Evolutionary conservation across 2,329 filamentous ascomycete species (phyloP), one percentile per base, ranked within the genome.

Genomic region (Pseudonectria buxi): DNA sequence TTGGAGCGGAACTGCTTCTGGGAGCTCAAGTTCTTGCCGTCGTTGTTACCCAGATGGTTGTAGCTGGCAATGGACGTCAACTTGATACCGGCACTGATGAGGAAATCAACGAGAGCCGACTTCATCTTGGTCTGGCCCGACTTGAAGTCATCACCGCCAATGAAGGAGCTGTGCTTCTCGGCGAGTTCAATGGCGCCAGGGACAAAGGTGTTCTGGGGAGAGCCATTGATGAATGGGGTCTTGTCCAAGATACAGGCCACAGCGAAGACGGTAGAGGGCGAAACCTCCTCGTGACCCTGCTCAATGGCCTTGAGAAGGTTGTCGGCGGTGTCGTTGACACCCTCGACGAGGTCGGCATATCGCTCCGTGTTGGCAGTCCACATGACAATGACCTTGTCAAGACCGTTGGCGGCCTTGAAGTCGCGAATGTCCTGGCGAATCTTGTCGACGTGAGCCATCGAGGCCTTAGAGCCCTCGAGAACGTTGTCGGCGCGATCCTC

Each of bases 101-200:
- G 68, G 71, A 98, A 98, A 68, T 98, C 92, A 30, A 96, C 92
- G 22, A 98, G 79, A 14, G 92, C 92, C 41, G 92, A 96, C 72
- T 98, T 98, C 92, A 98, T 98, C 81, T 98, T 98, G 62, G 92
- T 98, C 74, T 98, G 92, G 45, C 92, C 92, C 44, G 92, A 96
- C 73, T 98, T 98, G 82, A 98, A 98, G 69, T 98, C 92, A 56
- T 98, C 92, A 47, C 92, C 92, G 40, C 92, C 92, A 55, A 98
- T 88, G 71, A 94, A 98, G 44, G 89, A 80, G 38, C 77, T 74
- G 64, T 94, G 81, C 64, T 83, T 74, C 71, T 94, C 86, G 14
- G 92, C 92, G 39, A 98, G 79, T 57, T 90, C 74, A 50, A 96
- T 81, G 41, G 83, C 86, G 56, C 92, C 92, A 7, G 90, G 90